Percentiles rank a stretch among this genome's conserved stretches.
phyloP scores from a whole-genome alignment of 352 stramenopile species.

The Aphanomyces astaci region DNA sequence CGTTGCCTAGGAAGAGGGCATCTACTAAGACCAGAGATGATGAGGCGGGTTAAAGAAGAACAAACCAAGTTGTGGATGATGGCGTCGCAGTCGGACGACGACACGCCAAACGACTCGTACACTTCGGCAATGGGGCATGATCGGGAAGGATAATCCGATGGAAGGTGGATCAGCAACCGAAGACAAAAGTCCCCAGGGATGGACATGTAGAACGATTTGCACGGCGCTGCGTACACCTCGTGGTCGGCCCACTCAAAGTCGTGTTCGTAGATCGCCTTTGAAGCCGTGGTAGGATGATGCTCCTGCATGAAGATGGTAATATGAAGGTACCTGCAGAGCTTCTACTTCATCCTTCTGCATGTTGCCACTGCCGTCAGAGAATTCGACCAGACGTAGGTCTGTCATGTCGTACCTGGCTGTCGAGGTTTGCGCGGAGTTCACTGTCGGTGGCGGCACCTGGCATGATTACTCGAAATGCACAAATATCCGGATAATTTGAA shows the following conservation, averaged over 20 bases:
- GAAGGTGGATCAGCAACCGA: slow-evolving; percentile 61
- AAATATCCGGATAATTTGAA: not conserved
- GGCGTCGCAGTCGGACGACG: slow-evolving; percentile 49
- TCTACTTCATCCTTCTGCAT: slow-evolving; percentile 6
- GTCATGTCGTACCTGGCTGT: not conserved
- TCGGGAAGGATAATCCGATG: slow-evolving; percentile 52
- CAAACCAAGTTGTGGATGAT: slow-evolving; percentile 57
- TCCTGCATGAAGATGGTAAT: not conserved
- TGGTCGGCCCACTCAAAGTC: slow-evolving; percentile 47
- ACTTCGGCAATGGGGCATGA: slow-evolving; percentile 69
- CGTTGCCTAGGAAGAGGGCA: slow-evolving; percentile 32
- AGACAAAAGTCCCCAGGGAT: slow-evolving; percentile 58
- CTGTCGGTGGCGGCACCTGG: not conserved
- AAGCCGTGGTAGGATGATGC: not conserved
- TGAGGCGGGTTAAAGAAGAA: not conserved
- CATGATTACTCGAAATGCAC: not conserved
- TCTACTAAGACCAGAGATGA: too few relatives aligned
- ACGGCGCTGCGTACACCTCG: slow-evolving; percentile 35
- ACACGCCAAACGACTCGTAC: slow-evolving; percentile 75
- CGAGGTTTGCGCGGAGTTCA: not conserved
- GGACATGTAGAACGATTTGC: slow-evolving; percentile 49
- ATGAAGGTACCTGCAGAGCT: not conserved
- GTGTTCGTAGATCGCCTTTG: slow-evolving; percentile 70
- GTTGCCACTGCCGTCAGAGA: too few relatives aligned
- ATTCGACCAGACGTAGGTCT: not conserved